Evolutionary conservation across 1,139 yeast genomes (phyloP).

Genomic region (Wickerhamomyces sp.): DNA sequence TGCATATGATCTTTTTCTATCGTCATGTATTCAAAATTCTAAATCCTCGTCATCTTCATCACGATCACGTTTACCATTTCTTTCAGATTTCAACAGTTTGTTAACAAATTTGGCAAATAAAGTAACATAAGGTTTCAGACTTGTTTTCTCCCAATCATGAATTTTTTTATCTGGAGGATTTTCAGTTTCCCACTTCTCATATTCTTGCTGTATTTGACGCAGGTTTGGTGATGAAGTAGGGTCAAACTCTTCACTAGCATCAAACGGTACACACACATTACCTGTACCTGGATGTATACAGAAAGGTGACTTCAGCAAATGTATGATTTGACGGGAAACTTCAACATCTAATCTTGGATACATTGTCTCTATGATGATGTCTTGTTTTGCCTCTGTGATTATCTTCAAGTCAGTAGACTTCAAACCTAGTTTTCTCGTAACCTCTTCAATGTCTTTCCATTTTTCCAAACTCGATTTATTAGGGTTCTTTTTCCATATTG

Average conservation of each 20-base stretch:
- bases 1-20: not conserved
- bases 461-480: slow-evolving; percentile 49
- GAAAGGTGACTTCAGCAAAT: slow-evolving; percentile 94
- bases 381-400: slow-evolving; percentile 75
- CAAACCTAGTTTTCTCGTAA: slow-evolving; percentile 35
- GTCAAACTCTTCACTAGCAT: slow-evolving; percentile 58
- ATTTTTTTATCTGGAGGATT: slow-evolving; percentile 26
- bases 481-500: slow-evolving; percentile 49
- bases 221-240: slow-evolving; percentile 82
- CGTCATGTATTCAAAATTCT: slow-evolving; percentile 21
- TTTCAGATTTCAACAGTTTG: slow-evolving; percentile 52
- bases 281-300: slow-evolving; percentile 98
- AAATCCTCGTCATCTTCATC: slow-evolving; percentile 27
- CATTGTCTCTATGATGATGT: slow-evolving; percentile 71
- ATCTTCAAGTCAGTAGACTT: slow-evolving; percentile 29
- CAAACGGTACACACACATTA: slow-evolving; percentile 95
- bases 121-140: slow-evolving; percentile 71
- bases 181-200: slow-evolving; percentile 36
- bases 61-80: slow-evolving; percentile 41
- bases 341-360: slow-evolving; percentile 93
- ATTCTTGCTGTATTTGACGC: slow-evolving; percentile 44
- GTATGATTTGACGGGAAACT: slow-evolving; percentile 86
- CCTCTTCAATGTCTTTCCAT: slow-evolving; percentile 78
- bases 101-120: slow-evolving; percentile 63
- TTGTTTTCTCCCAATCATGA: slow-evolving; percentile 59